Evolutionary conservation across 225 moss, liverwort and hornwort genomes (phyloP), one percentile per base, ranked within the genome.

Genomic region (Anthoceros angustus): DNA sequence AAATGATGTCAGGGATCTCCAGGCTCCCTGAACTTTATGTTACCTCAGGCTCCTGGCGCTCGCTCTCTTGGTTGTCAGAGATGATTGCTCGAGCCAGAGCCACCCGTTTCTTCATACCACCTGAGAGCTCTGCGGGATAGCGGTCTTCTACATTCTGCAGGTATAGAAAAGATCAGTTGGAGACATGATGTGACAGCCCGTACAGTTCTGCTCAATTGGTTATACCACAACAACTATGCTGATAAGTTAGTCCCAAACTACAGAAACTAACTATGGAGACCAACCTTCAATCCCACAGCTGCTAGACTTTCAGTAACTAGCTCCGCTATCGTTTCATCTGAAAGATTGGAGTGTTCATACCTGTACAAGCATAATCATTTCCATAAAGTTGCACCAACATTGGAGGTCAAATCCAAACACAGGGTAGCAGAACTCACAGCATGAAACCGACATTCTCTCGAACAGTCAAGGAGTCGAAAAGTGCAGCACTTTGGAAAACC

Each of bases 101-200:
- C 65, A 98, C 98, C 67, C 89, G 80, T 73, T 98, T 98, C 77
- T 98, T 98, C 98, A 98, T 98, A 64, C 98, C 98, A 71, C 98
- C 98, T 42, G 98, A 98, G 50, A 98, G 73, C 73, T 98, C 98
- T 40, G 92, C 73, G 25, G 98, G 98, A 32, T 92, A 49, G 43
- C 92, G 84, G 69, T 86, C 92, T 80, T 98, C 92, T 40, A 98
- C 92, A 67, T 63, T 86, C 98, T 98, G 41, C 16, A 25, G 6
- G 66, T 25, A 7, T 40, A 9, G 41, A 43, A 39, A 8, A 41
- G 10, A 4, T 42, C 42, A 24, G 42, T 5, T 25, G 39, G 40
- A 42, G 21, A 39, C 20, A 14, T 20, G 5, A 10, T 4, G 8
- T 41, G 2, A 66, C 66, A 66, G 9, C 12, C 39, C 40, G 41